Conservation (phyloP, 805 yeast genomes). For the Wickerhamomyces kurtzmanii region DNA sequence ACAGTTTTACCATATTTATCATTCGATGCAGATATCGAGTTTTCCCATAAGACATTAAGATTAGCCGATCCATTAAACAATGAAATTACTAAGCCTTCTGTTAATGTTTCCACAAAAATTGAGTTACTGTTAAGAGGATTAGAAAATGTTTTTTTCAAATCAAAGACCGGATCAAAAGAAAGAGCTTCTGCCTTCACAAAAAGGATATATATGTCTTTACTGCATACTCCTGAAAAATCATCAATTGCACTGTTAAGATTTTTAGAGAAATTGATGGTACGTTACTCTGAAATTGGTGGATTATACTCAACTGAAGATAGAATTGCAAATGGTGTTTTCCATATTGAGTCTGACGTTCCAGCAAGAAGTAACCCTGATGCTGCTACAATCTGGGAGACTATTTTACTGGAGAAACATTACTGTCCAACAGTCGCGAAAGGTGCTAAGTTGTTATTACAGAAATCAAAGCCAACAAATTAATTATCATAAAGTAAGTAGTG, state of each 20-base stretch:
- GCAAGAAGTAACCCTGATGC: constrained; percentile 80
- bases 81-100: constrained; percentile 49
- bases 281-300: constrained; percentile 65
- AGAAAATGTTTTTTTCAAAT: constrained; percentile 73
- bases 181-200: constrained; percentile 80
- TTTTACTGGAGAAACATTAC: constrained; percentile 71
- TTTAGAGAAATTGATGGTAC: constrained; percentile 61
- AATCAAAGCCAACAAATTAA: constrained; percentile 17
- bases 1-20: constrained; percentile 56
- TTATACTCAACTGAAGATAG: constrained; percentile 84
- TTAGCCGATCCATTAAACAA: constrained; percentile 65
- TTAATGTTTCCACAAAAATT: constrained; percentile 81
- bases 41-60: constrained; percentile 72
- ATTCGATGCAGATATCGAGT: constrained; percentile 76
- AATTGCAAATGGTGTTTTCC: constrained; percentile 70
- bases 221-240: constrained; percentile 85
- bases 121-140: constrained; percentile 72
- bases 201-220: constrained; percentile 53
- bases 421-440: constrained; percentile 75
- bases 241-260: constrained; percentile 70
- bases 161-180: constrained; percentile 53
- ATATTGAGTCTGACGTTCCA: constrained; percentile 53
- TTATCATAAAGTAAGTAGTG: too few relatives aligned
- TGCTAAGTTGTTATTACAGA: constrained; percentile 29
- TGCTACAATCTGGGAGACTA: constrained; percentile 86